Percentiles rank a stretch among this genome's conserved stretches.
Conservation (phyloP, 2,329 filamentous ascomycete species). For the Talaromyces sp. region DNA sequence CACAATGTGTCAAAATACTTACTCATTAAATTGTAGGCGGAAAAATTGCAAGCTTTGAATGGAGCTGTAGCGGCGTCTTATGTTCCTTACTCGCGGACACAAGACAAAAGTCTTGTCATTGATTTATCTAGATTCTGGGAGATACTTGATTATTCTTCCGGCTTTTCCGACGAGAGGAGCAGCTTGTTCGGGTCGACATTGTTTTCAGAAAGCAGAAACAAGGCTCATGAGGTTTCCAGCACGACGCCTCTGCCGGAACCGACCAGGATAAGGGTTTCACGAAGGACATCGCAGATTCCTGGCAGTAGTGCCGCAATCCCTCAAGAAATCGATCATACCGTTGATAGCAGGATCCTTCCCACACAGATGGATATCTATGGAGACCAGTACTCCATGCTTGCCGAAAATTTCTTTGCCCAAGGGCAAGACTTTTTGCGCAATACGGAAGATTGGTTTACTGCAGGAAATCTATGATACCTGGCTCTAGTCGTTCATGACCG, state of each 20-base stretch:
- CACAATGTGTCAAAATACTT: background rate
- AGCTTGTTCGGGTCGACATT: constrained; percentile 45
- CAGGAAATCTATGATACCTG: constrained; percentile 30
- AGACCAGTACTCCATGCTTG: constrained; percentile 47
- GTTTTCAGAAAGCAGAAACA: constrained; percentile 27
- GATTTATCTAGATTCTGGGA: constrained; percentile 50
- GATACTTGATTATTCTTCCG: constrained; percentile 48
- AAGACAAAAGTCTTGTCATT: constrained; percentile 41
- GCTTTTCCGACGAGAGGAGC: constrained; percentile 33
- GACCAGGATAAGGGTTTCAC: constrained; percentile 34
- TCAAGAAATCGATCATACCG: constrained; percentile 21
- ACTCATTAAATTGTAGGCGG: constrained; percentile 32
- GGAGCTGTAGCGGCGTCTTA: constrained; percentile 47
- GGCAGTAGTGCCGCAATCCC: constrained; percentile 24
- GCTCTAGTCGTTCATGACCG: background rate
- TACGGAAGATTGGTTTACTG: constrained; percentile 36
- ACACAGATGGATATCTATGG: constrained; percentile 30
- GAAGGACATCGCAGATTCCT: constrained; percentile 15
- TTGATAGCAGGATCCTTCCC: constrained; percentile 23
- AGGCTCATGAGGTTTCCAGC: constrained; percentile 41
- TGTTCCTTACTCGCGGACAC: constrained; percentile 33
- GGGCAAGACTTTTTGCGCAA: constrained; percentile 42
- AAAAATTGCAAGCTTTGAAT: constrained; percentile 43
- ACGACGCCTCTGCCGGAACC: constrained; percentile 45
- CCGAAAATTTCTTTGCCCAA: constrained; percentile 49